These are phyloP conservation scores for Phlyctochytrium bullatum DNA, from an alignment of 192 early-diverging fungal genomes.

Conservation along the genomic window DNA sequence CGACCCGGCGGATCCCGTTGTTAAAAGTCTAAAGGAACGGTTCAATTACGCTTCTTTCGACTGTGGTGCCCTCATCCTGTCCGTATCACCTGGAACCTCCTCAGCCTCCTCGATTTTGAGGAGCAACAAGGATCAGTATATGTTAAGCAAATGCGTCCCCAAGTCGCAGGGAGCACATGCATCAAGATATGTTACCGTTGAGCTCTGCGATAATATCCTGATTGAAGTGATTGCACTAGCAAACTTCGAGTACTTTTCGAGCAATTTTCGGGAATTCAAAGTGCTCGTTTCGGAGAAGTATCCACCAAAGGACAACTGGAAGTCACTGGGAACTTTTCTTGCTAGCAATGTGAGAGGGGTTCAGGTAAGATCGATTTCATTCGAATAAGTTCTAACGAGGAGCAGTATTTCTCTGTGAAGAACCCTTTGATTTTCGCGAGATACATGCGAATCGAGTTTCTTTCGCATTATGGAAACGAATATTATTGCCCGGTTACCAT, in stretches of 20 bases:
- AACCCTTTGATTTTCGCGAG: conserved; percentile 76
- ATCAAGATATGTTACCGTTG: conserved; percentile 80
- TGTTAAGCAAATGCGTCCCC: conserved; percentile 84
- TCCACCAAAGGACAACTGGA: conserved; percentile 78
- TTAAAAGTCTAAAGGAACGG: conserved; percentile 58
- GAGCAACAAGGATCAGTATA: conserved; percentile 92
- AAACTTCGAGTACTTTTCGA: conserved; percentile 97
- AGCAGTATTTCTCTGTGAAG: conserved; percentile 78
- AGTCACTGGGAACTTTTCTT: conserved; percentile 73
- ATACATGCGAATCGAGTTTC: conserved; percentile 86
- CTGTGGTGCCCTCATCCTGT: conserved; percentile 87
- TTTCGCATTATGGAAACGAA: conserved; percentile 84
- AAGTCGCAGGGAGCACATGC: background rate
- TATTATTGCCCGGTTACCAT: conserved; percentile 92
- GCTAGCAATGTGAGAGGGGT: conserved; percentile 82
- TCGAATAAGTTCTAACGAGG: background rate
- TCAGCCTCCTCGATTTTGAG: conserved; percentile 78
- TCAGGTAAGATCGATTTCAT: conserved; percentile 34
- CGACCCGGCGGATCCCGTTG: background rate
- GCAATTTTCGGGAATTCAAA: conserved; percentile 84
- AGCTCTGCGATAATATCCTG: conserved; percentile 91
- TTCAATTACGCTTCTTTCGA: conserved; percentile 95
- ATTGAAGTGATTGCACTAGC: conserved; percentile 87
- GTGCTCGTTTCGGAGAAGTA: conserved; percentile 75
- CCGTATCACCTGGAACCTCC: conserved; percentile 81